A percentile compares a stretch with the other conserved stretches of the same genome.
Conservation (phyloP, 2,329 filamentous ascomycete species). For the Colletotrichum costaricense region DNA sequence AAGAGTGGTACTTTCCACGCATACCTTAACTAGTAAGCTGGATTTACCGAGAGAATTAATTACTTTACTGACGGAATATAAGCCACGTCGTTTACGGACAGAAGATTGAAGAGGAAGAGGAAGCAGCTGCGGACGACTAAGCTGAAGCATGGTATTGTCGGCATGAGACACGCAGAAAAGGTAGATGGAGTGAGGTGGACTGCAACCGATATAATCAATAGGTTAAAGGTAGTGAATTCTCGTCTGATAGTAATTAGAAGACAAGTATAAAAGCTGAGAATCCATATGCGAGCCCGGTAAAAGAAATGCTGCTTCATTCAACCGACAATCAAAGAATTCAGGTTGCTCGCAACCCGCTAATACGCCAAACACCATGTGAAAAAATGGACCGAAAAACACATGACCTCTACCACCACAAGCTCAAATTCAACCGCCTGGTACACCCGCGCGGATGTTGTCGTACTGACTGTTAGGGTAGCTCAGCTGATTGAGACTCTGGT, state of each 20-base stretch:
- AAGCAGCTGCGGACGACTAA: background rate
- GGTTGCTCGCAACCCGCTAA: too few relatives aligned
- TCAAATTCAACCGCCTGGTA: background rate
- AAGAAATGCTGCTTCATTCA: background rate
- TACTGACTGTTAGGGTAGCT: constrained; percentile 67
- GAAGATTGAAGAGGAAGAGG: background rate
- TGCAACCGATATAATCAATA: background rate
- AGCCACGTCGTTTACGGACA: constrained; percentile 37
- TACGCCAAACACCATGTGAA: background rate
- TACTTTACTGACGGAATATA: too few relatives aligned
- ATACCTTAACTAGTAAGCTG: background rate
- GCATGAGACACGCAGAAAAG: too few relatives aligned
- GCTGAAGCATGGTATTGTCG: background rate
- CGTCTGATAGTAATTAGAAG: background rate
- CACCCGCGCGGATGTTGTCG: constrained; percentile 59
- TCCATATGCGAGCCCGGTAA: background rate
- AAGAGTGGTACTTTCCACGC: constrained; percentile 41
- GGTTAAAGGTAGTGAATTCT: background rate
- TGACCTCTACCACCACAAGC: background rate
- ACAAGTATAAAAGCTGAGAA: background rate
- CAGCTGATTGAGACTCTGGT: constrained; percentile 63
- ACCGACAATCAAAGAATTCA: too few relatives aligned
- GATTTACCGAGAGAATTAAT: background rate
- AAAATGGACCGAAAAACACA: background rate
- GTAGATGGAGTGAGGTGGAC: background rate